phyloP scores from a whole-genome alignment of 768 basidiomycete genomes.

The Lenzites betulinus region DNA sequence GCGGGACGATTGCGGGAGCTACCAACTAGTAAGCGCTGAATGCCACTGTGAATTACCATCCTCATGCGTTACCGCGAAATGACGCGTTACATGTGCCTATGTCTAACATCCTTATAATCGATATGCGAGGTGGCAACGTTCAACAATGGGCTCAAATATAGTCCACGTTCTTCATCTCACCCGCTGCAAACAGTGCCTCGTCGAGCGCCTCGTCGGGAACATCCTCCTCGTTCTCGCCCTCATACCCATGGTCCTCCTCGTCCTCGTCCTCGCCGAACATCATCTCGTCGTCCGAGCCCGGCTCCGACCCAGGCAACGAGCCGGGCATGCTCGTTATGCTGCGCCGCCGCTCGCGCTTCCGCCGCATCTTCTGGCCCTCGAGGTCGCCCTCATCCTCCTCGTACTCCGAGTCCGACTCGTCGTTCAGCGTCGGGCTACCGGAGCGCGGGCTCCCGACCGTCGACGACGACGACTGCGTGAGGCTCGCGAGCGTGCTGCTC shows the following conservation, averaged over 20 bases:
- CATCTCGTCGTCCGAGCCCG: conserved; percentile 49
- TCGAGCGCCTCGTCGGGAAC: conserved; percentile 72
- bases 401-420: conserved; percentile 43
- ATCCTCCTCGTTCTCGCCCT: conserved; percentile 55
- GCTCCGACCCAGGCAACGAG: conserved; percentile 51
- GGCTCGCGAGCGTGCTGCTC: conserved; percentile 56
- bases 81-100: no score
- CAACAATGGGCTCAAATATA: conserved; percentile 46
- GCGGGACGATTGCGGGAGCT: no score
- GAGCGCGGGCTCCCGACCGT: conserved; percentile 52
- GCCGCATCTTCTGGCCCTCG: conserved; percentile 42
- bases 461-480: conserved; percentile 45
- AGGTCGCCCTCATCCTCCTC: conserved; percentile 45
- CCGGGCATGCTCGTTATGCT: conserved; percentile 90
- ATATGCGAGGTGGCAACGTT: conserved; percentile 29
- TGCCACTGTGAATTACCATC: no score
- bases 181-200: conserved; percentile 76
- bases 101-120: no score
- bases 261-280: conserved; percentile 59
- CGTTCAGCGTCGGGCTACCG: conserved; percentile 50
- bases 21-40: no score
- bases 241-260: conserved; percentile 32
- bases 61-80: no score
- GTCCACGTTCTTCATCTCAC: conserved; percentile 76
- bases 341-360: conserved; percentile 48